Percentiles rank a stretch among this genome's conserved stretches.
Evolutionary conservation across 2,329 filamentous ascomycete species (phyloP).

Genomic region (Cytospora chrysosperma): DNA sequence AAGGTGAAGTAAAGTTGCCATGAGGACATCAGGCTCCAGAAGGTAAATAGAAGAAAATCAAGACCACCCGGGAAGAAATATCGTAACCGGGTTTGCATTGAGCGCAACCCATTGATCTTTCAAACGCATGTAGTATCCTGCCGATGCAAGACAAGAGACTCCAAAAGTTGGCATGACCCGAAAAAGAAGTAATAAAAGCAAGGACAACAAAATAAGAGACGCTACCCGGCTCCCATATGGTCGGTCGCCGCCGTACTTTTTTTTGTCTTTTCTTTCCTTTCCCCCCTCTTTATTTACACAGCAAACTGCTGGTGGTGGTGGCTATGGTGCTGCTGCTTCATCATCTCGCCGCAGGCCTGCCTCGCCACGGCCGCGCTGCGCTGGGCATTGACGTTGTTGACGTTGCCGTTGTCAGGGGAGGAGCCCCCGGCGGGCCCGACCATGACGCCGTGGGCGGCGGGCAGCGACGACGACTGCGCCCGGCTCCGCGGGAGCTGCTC

Average conservation of each 20-base stretch:
- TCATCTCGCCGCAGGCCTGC: constrained; percentile 38
- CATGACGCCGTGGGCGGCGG: constrained; percentile 27
- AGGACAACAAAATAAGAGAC: not conserved
- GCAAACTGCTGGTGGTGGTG: constrained; percentile 12
- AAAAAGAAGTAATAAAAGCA: no score
- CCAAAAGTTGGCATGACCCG: not conserved
- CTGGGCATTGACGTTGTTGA: constrained; percentile 27
- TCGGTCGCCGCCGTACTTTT: no score
- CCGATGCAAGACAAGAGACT: not conserved
- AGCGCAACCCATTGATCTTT: not conserved
- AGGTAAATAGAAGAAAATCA: not conserved
- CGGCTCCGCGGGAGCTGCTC: constrained; percentile 27
- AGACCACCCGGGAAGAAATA: not conserved
- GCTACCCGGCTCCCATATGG: no score
- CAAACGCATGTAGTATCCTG: not conserved
- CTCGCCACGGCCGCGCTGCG: constrained; percentile 39
- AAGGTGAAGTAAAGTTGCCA: not conserved
- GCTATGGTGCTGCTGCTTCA: constrained; percentile 27
- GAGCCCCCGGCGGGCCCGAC: constrained; percentile 16
- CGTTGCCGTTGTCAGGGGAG: constrained; percentile 23
- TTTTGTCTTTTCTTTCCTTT: no score
- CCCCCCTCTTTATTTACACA: not conserved
- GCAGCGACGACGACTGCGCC: constrained; percentile 13
- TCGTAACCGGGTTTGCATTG: constrained; percentile 12
- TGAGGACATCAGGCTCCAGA: not conserved